Percentiles rank a stretch among this genome's conserved stretches.
Conservation (phyloP, 2,329 filamentous ascomycete species). For the Ceratocystis variospora region DNA sequence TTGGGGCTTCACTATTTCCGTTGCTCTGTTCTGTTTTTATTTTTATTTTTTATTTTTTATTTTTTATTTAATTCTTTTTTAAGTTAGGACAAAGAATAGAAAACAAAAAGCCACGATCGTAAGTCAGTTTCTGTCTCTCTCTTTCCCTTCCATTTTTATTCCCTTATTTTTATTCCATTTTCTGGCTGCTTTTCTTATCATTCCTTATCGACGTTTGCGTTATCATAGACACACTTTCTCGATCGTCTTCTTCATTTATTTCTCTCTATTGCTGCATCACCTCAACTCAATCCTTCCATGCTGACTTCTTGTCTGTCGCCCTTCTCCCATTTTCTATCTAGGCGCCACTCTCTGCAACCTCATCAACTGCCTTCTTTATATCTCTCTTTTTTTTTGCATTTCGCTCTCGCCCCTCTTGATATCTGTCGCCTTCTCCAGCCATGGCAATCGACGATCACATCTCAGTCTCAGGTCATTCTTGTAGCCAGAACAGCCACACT, state of each 20-base stretch:
- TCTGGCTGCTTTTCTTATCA: background rate
- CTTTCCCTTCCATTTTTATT: background rate
- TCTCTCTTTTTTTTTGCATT: background rate
- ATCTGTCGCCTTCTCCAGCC: background rate
- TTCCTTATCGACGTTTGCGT: background rate
- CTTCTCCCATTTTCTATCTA: background rate
- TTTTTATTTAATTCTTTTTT: background rate
- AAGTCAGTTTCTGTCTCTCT: background rate
- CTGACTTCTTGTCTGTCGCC: background rate
- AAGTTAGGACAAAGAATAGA: background rate
- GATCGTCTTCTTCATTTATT: background rate
- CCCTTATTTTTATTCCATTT: background rate
- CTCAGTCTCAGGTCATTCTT: background rate
- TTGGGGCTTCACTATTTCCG: background rate
- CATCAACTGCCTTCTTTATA: background rate
- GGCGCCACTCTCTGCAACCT: too few relatives aligned
- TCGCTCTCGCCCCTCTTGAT: background rate
- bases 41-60: background rate
- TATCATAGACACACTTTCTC: background rate
- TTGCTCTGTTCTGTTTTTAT: background rate
- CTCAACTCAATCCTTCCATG: background rate
- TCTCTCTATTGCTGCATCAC: background rate
- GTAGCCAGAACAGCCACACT: background rate
- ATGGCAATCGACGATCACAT: conserved; percentile 3
- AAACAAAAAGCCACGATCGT: background rate